Conservation (phyloP, 495 filamentous ascomycete genomes). For the Penicillium tannophilum region DNA sequence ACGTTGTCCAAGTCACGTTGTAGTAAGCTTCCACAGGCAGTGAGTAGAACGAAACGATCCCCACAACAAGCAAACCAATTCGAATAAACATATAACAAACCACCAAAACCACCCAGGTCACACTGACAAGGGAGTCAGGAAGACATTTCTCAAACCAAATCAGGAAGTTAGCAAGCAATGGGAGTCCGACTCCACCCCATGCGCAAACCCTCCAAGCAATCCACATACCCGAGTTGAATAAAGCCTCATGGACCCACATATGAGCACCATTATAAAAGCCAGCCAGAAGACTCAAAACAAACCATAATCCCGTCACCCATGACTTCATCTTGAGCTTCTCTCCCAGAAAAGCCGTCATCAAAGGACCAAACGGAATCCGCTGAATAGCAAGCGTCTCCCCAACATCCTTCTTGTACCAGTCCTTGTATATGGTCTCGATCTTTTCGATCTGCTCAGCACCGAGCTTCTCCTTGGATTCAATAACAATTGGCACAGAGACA, state of each 20-base stretch:
- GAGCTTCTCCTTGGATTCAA: not conserved
- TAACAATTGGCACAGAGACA: not conserved
- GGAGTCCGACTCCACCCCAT: not conserved
- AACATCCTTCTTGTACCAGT: not conserved
- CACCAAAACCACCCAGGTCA: not conserved
- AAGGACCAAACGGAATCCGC: not conserved
- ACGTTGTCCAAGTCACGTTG: not conserved
- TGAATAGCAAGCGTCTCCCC: not conserved
- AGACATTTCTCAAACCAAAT: not conserved
- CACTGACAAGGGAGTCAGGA: not conserved
- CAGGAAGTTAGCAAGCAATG: not conserved
- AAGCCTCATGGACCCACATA: not conserved
- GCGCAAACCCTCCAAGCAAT: not conserved
- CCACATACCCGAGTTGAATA: not conserved
- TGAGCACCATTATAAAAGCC: not conserved
- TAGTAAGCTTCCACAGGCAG: not conserved
- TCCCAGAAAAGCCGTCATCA: not conserved
- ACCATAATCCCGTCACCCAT: not conserved
- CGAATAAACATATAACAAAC: not conserved
- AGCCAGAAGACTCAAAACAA: not conserved
- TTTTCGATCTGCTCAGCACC: not conserved
- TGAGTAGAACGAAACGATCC: not conserved
- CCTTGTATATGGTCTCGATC: not conserved
- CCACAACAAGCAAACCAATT: not conserved
- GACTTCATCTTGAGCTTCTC: not conserved